Conservation (phyloP, 208 protist species). For the Trypanosoma theileri region DNA sequence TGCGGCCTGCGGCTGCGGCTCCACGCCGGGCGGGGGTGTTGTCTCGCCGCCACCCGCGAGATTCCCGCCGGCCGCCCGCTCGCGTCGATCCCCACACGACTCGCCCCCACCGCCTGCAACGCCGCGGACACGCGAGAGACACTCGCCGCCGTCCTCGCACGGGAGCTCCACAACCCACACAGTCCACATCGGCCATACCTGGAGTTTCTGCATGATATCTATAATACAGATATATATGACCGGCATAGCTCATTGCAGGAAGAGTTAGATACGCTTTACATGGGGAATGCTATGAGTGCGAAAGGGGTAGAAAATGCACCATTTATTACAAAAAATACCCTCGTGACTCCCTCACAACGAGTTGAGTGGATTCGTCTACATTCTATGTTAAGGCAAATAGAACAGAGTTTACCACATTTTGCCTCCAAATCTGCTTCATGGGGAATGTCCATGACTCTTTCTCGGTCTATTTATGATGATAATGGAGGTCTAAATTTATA, state of each 20-base stretch:
- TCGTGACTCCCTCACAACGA: constrained; percentile 45
- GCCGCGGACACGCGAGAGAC: constrained; percentile 34
- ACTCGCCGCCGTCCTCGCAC: constrained; percentile 53
- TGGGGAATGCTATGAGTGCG: constrained; percentile 65
- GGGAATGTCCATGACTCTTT: constrained; percentile 80
- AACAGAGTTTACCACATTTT: constrained; percentile 85
- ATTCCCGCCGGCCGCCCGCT: constrained; percentile 44
- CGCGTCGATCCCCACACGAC: constrained; percentile 29
- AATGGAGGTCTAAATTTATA: constrained; percentile 55
- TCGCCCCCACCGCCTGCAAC: no score
- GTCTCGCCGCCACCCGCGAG: constrained; percentile 42
- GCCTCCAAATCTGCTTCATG: constrained; percentile 70
- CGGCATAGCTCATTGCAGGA: constrained; percentile 21
- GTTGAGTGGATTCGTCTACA: constrained; percentile 67
- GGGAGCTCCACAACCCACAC: constrained; percentile 66
- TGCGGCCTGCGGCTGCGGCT: constrained; percentile 54
- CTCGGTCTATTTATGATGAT: constrained; percentile 53
- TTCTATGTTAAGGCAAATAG: constrained; percentile 52
- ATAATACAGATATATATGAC: constrained; percentile 50
- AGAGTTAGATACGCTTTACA: constrained; percentile 71
- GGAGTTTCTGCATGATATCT: constrained; percentile 84
- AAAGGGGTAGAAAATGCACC: constrained; percentile 70
- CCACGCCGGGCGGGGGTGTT: constrained; percentile 32
- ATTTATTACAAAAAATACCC: constrained; percentile 54
- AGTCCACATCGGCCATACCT: constrained; percentile 64